These are phyloP conservation scores for Periconia sp. DNA, from an alignment of 2,329 filamentous ascomycete species.

Conservation along the genomic window DNA sequence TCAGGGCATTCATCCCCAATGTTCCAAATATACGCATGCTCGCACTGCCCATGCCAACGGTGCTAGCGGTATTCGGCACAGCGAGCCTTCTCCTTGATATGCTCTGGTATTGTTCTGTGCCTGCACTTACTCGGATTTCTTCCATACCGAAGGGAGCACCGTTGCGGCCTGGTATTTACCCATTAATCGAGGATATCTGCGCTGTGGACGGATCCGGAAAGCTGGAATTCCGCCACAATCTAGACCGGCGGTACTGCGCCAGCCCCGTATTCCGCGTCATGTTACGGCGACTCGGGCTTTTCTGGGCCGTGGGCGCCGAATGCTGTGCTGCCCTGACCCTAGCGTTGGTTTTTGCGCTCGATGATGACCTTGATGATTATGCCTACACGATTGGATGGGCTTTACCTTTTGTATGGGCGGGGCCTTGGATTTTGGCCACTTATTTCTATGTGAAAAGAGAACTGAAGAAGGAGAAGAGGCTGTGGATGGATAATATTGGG, in stretches of 20 bases:
- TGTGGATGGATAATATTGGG: background rate
- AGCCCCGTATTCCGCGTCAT: background rate
- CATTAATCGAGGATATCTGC: background rate
- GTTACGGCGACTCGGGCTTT: background rate
- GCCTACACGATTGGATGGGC: background rate
- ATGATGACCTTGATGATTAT: background rate
- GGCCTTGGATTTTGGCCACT: background rate
- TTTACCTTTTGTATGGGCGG: background rate
- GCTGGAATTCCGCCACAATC: background rate
- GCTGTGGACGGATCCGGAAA: background rate
- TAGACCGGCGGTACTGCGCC: background rate
- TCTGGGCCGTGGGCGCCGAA: background rate
- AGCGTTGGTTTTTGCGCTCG: background rate
- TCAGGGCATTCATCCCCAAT: background rate
- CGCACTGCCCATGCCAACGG: background rate
- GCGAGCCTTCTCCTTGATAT: background rate
- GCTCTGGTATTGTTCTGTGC: background rate
- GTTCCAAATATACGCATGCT: background rate
- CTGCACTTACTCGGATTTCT: background rate
- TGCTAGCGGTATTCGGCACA: background rate
- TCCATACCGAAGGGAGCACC: background rate
- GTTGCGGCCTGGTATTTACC: background rate
- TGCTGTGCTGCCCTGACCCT: background rate
- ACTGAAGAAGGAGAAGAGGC: background rate
- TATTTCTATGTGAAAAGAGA: background rate